Base-by-base conservation (phyloP, 2,329 filamentous ascomycete species). In the Colletotrichum trifolii region DNA sequence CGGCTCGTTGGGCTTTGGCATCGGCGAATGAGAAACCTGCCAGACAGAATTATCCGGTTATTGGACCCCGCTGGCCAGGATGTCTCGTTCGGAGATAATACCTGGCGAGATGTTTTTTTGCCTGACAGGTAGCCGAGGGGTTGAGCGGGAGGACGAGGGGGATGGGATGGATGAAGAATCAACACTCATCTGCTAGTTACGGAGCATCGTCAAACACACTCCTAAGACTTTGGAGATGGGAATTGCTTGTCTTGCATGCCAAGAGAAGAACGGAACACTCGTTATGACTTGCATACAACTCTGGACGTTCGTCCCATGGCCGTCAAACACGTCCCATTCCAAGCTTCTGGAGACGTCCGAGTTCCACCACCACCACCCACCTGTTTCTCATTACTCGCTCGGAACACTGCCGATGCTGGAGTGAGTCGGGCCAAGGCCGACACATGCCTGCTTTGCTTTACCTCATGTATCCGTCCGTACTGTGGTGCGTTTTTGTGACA, bases 361-460 rank as follows among this genome's bases (percentile, higher is more conserved):
- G 13, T 33, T 10, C 15, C 15, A 46, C n/a, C 25, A 40, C 48
- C 55, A 46, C 34, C 47, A 25, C 40, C 39, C 11, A 13, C 40
- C 11, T 10, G 25, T 11, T 9, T n/a, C 25, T 17, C 52, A n/a
- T 40, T 25, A 52, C 13, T 53, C 58, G 0, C 2, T 42, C 40
- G n/a, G 47, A 43, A 11, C 43, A 42, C 13, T 40, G 33, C 43
- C 15, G 42, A 60, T n/a, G 25, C 59, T 47, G 13, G 46, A 46
- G 46, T 58, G 12, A 50, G 62, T 65, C 62, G 62, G 62, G 52
- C 62, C 58, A 53, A 56, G 62, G 13, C 62, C 62, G 62, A 8
- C 17, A 17, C 43, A 17, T 25, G 25, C 25, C 25, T 25, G 1
- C 25, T 3, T 25, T 25, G 17, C 17, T 4, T 17, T 17, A 17